Base-by-base conservation (phyloP, 108 stramenopile species). In the Cyclotella kingstonii region DNA sequence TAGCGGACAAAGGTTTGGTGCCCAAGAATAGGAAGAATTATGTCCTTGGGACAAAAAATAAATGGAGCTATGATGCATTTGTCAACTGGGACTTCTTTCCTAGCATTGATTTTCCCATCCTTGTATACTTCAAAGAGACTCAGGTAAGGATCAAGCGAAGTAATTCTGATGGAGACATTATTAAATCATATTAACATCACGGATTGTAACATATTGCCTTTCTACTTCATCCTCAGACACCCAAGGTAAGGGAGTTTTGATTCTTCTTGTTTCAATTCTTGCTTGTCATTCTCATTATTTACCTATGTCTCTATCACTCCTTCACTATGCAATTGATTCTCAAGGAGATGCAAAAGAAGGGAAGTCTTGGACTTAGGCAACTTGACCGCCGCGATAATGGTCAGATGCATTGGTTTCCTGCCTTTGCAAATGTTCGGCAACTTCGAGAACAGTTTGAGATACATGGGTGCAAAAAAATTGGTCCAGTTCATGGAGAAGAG, bases 101-200 rank as follows among this genome's bases (percentile, higher is more conserved):
- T 9, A 60, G 60, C 30, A 46, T 49, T 26, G 18, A 65, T 33
- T 60, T 79, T 40, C 78, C 78, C 3, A 70, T 79, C 31, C 68
- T 79, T 30, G 78, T 79, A 28, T 79, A 79, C 45, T 79, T 79
- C 54, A 75, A 75, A 25, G 78, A 79, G 35, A 75, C 72, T 6
- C 67, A 56, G 55, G 40, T 41, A 8, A 36, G 4, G 17, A 7
- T 17, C 23, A 5, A 49, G 14, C 11, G 22, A 11, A 9, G 7
- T 11, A 36, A 7, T 36, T 36, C 9, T 36, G 11, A 11, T 9
- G 7, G 7, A 9, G 7, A 36, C 36, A 36, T 36, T 36, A 36
- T 36, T 9, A 7, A 36, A 9, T 11, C 36, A 36, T 36, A 7
- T 9, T 11, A 36, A 36, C 36, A 36, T n/a, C n/a, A n/a, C n/a